Evolutionary conservation across 305 asterid species (phyloP), one percentile per base, ranked within the genome.

Genomic region (Euphrasia arctica): DNA sequence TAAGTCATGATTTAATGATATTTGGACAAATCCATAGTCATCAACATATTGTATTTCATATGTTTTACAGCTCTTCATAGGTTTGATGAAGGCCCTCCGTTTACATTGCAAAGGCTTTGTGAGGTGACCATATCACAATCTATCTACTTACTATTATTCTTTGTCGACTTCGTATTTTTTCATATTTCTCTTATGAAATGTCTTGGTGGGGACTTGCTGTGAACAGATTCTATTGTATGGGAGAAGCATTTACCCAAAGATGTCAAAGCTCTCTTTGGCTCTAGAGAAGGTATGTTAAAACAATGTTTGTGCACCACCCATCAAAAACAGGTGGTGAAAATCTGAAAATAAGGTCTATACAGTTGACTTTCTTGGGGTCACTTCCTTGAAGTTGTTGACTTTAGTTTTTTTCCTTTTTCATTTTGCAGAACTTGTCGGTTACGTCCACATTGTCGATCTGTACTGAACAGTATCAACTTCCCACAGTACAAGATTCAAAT

Each of bases 51-150:
- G 36, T 45, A 18, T 64, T n/a, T 41, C 48, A 13, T 60, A 55
- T 67, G 72, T 71, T 73, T 77, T 77, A 83, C 95, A 92, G 97
- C 92, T 81, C 88, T 92, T 70, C 75, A 72, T 51, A 73, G 83
- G 81, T 91, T 91, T 77, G 82, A 74, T 55, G 90, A 83, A 62
- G 97, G 97, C 64, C 97, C 97, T 66, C 98, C 97, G 4, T 92
- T 89, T 77, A 89, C 98, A 18, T 70, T 91, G 79, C 98, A 89
- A 74, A 89, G 98, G 82, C 89, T 91, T 49, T 88, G 98, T 74
- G 98, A 91, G 98, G 98, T 88, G 62, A 67, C 41, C 12, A 42
- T 64, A 50, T 36, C 56, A 18, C 63, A 9, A 18, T 14, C 54
- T 49, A 22, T 45, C 10, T 42, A 49, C 29, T 65, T 54, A 60